A percentile compares a stretch with the other conserved stretches of the same genome.
phyloP scores from a whole-genome alignment of 257 asterid species.

The Nyctanthes arbortristis region DNA sequence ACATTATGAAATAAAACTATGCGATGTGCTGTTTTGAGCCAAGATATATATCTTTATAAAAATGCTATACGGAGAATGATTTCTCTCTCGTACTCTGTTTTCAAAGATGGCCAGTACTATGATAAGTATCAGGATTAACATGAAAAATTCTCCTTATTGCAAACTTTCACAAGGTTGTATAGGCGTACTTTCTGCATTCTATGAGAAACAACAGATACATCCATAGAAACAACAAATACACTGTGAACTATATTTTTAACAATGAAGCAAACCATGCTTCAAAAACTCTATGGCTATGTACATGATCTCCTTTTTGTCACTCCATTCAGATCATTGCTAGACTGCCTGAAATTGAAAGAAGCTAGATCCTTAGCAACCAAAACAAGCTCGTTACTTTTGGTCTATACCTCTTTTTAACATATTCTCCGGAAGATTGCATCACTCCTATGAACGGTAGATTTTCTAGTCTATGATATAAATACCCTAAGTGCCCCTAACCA shows the following conservation, averaged over 20 bases:
- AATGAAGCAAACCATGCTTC: not conserved
- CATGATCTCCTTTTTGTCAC: not conserved
- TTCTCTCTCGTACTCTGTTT: not conserved
- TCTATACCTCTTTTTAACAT: not conserved
- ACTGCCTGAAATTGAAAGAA: not conserved
- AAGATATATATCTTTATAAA: no score
- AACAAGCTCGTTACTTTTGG: not conserved
- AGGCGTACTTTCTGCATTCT: not conserved
- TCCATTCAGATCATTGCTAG: not conserved
- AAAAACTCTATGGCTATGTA: not conserved
- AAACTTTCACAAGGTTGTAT: not conserved
- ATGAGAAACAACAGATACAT: not conserved
- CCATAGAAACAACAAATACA: no score
- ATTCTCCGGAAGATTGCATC: not conserved
- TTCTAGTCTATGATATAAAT: no score
- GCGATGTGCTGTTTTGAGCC: no score
- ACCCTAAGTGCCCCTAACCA: not conserved
- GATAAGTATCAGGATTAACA: not conserved
- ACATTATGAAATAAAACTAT: not conserved
- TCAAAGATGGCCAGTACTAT: not conserved
- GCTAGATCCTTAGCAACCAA: not conserved
- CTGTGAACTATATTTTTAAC: not conserved
- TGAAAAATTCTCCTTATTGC: not conserved
- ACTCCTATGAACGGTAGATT: not conserved
- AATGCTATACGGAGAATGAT: not conserved